These are phyloP conservation scores for Citropsis articulata DNA, from an alignment of 345 rosid genomes.

Conservation along the genomic window DNA sequence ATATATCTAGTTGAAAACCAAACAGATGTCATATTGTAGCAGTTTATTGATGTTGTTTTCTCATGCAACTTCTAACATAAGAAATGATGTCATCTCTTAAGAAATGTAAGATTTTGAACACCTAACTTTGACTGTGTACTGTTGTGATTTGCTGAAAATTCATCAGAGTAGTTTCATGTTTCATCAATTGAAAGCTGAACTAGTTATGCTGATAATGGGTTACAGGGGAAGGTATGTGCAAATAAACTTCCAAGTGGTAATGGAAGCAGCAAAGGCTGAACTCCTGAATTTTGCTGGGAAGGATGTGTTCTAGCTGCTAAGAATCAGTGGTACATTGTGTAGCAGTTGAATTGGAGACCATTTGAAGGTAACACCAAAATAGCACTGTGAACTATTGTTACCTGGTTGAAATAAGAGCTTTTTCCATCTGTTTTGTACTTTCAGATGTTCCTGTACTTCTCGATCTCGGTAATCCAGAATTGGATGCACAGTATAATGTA, in stretches of 20 bases:
- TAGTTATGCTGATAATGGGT: conserved; percentile 2
- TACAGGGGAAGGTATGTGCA: conserved; percentile 79
- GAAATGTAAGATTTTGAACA: background rate
- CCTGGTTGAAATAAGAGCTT: background rate
- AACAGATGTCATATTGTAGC: background rate
- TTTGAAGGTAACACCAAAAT: conserved; percentile 3
- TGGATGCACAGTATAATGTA: background rate
- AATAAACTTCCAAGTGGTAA: conserved; percentile 61
- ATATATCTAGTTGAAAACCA: too few relatives aligned
- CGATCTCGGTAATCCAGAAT: background rate
- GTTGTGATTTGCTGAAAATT: conserved; percentile 1
- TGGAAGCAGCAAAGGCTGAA: conserved; percentile 85
- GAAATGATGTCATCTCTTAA: background rate
- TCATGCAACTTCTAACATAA: background rate
- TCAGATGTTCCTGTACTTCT: background rate
- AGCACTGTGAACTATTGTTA: background rate
- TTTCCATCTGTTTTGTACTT: background rate
- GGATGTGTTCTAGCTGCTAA: conserved; percentile 26
- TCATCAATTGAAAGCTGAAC: conserved; percentile 2
- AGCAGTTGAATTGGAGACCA: background rate
- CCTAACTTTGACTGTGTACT: background rate
- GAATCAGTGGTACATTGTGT: background rate
- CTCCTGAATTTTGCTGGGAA: conserved; percentile 49
- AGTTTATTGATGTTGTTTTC: background rate
- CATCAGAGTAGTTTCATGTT: background rate